Conservation (phyloP, 1,284 basidiomycete genomes). For the Quambalaria eucalypti region DNA sequence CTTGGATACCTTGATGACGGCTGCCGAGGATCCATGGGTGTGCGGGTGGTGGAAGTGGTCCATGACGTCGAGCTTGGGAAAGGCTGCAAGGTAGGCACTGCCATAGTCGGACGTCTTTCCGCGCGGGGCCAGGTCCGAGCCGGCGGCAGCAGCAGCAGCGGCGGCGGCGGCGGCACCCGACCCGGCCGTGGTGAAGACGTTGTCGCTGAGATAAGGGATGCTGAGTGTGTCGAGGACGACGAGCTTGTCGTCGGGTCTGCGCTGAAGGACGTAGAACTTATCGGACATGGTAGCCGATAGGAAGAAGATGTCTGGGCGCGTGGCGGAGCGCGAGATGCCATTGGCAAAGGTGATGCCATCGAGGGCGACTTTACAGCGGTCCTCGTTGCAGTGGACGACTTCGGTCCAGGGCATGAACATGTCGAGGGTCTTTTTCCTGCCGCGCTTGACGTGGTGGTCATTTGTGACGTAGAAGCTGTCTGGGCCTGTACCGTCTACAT, state of each 20-base stretch:
- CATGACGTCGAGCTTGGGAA: not conserved
- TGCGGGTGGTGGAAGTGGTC: too few species aligned
- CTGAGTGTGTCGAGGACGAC: slow-evolving; percentile 22
- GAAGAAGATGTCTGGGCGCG: not conserved
- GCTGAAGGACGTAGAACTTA: slow-evolving; percentile 14
- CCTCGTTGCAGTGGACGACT: slow-evolving; percentile 27
- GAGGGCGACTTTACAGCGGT: slow-evolving; percentile 30
- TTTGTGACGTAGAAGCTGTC: slow-evolving; percentile 37
- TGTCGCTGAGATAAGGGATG: slow-evolving; percentile 26
- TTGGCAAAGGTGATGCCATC: slow-evolving; percentile 20
- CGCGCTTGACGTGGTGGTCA: slow-evolving; percentile 26
- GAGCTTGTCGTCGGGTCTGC: slow-evolving; percentile 23
- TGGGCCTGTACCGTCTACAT: slow-evolving; percentile 54
- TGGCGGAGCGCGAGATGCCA: slow-evolving; percentile 11
- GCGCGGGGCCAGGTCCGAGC: too few species aligned
- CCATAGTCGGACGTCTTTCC: too few species aligned
- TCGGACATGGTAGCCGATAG: not conserved
- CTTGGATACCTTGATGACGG: slow-evolving; percentile 23
- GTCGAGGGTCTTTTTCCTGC: slow-evolving; percentile 12
- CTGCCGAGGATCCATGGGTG: too few species aligned
- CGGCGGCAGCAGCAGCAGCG: too few species aligned
- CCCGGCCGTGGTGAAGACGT: slow-evolving; percentile 15
- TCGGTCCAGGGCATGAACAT: slow-evolving; percentile 15
- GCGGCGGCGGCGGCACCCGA: too few species aligned
- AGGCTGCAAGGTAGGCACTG: not conserved